phyloP scores from a whole-genome alignment of 371 early-diverging fungal genomes.

The Mucor sp. region DNA sequence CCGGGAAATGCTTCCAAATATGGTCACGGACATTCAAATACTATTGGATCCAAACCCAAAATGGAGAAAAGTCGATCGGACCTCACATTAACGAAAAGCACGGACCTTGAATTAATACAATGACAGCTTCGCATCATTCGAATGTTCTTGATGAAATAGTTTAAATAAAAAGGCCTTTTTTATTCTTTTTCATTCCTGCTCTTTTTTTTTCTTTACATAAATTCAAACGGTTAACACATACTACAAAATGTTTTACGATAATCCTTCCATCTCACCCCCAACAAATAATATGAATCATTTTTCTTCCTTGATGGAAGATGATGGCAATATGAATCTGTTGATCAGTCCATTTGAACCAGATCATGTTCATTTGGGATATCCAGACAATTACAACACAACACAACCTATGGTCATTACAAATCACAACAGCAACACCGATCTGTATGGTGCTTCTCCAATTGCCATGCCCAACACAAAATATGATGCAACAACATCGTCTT shows the following conservation, averaged over 20 bases:
- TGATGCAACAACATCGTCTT: not conserved
- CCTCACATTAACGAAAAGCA: not conserved
- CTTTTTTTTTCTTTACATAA: not conserved
- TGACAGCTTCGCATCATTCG: not conserved
- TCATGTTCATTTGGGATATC: not conserved
- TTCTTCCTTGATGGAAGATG: not conserved
- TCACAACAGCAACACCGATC: not conserved
- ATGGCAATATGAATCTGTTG: constrained; percentile 16
- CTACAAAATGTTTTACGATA: not conserved
- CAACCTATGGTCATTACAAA: not conserved
- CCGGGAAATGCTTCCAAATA: not conserved
- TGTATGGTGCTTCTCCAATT: not conserved
- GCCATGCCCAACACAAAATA: not conserved
- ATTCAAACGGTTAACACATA: not conserved
- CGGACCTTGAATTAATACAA: not conserved
- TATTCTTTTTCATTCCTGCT: not conserved
- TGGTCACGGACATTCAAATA: not conserved
- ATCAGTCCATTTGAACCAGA: constrained; percentile 17
- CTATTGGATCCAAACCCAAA: not conserved
- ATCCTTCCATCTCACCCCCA: not conserved
- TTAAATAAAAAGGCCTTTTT: not conserved
- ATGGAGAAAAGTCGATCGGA: not conserved
- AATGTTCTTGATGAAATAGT: not conserved
- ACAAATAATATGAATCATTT: not conserved
- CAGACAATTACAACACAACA: not conserved